Conservation (phyloP, 768 basidiomycete species). For the Xerocomellus amylosporus region DNA sequence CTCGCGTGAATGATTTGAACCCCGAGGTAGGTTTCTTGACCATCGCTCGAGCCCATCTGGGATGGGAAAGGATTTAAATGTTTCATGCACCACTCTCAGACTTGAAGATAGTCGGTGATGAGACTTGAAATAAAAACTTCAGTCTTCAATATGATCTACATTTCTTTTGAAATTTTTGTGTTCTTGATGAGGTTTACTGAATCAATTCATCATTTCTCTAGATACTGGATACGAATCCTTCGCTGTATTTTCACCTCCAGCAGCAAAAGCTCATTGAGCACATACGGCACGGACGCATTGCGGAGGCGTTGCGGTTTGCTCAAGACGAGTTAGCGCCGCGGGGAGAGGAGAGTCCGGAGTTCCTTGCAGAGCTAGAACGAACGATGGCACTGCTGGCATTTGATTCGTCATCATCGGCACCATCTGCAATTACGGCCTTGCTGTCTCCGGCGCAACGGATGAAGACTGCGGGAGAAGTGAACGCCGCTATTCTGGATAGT, state of each 20-base stretch:
- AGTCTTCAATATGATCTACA: constrained; percentile 90
- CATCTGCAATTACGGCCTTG: constrained; percentile 72
- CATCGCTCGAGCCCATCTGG: background rate
- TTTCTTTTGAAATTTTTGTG: background rate
- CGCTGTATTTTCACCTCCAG: constrained; percentile 91
- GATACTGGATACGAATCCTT: constrained; percentile 96
- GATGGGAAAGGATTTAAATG: constrained; percentile 71
- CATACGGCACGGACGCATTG: constrained; percentile 78
- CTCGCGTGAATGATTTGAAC: constrained; percentile 92
- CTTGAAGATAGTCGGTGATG: constrained; percentile 77
- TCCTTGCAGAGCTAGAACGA: constrained; percentile 85
- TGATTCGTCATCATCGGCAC: constrained; percentile 50
- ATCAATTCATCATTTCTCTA: constrained; percentile 36
- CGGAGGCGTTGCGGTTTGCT: constrained; percentile 85
- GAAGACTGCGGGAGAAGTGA: constrained; percentile 95
- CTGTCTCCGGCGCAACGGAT: constrained; percentile 83
- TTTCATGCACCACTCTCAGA: constrained; percentile 99
- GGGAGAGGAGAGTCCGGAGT: constrained; percentile 93
- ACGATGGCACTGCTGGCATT: constrained; percentile 94
- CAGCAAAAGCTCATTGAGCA: constrained; percentile 95
- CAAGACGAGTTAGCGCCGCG: constrained; percentile 92
- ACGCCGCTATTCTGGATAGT: constrained; percentile 91
- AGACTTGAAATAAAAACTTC: constrained; percentile 78
- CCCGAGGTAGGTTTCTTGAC: constrained; percentile 74
- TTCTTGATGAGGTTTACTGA: constrained; percentile 14